Conservation (phyloP, 441 rosid species). For the Kokia cookei region DNA sequence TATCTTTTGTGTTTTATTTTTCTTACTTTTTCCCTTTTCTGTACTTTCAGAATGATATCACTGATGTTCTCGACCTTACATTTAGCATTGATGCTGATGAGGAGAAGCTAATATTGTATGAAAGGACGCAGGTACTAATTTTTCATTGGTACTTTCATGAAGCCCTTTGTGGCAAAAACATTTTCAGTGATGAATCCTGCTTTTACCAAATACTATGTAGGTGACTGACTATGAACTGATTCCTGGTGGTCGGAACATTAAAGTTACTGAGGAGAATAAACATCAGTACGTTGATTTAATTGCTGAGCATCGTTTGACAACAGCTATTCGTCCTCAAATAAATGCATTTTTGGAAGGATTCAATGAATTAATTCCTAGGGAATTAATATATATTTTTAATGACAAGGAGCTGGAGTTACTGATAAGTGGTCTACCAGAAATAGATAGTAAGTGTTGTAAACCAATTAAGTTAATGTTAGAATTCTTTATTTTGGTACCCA, state of each 20-base stretch:
- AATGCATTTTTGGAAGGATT: slow-evolving; percentile 90
- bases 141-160: background rate
- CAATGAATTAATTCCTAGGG: slow-evolving; percentile 65
- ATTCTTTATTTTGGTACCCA: background rate
- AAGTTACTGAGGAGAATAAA: slow-evolving; percentile 93
- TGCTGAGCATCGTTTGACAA: slow-evolving; percentile 85
- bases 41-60: slow-evolving; percentile 71
- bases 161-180: background rate
- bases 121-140: slow-evolving; percentile 58
- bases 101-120: slow-evolving; percentile 83
- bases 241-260: slow-evolving; percentile 78
- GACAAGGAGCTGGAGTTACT: slow-evolving; percentile 94
- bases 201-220: slow-evolving; percentile 31
- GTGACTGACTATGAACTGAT: slow-evolving; percentile 91
- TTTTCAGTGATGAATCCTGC: background rate
- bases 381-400: slow-evolving; percentile 77
- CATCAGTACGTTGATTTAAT: slow-evolving; percentile 84
- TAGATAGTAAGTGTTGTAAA: slow-evolving; percentile 58
- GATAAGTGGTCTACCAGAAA: slow-evolving; percentile 95
- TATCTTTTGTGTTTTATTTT: background rate
- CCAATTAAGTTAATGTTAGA: background rate
- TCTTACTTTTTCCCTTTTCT: background rate
- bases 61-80: slow-evolving; percentile 75
- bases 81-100: slow-evolving; percentile 98
- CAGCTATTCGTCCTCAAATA: slow-evolving; percentile 95